A percentile compares a stretch with the other conserved stretches of the same genome.
phyloP scores from a whole-genome alignment of 106 monocot genomes.

The Apostasia ramifera region DNA sequence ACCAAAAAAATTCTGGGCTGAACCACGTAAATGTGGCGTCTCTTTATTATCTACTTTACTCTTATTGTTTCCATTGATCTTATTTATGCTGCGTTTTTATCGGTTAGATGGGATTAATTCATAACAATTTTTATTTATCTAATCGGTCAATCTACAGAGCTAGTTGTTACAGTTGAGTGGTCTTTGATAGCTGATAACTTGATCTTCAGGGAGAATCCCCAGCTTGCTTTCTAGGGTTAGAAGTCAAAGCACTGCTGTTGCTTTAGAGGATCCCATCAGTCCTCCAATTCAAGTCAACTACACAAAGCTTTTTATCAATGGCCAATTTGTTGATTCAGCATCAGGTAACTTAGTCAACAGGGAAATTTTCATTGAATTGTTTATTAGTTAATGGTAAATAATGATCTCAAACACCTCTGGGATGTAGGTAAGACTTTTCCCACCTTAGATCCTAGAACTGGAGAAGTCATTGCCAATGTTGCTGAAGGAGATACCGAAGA shows the following conservation, averaged over 20 bases:
- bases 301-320: conserved; percentile 73
- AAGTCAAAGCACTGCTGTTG: conserved; percentile 59
- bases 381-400: background rate
- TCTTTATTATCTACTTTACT: too few species aligned
- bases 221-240: background rate
- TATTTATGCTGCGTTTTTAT: too few species aligned
- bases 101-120: too few species aligned
- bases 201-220: too few species aligned
- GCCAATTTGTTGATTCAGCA: conserved; percentile 71
- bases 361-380: background rate
- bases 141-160: too few species aligned
- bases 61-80: too few species aligned
- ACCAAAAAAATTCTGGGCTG: too few species aligned
- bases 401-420: background rate
- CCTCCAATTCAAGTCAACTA: conserved; percentile 63
- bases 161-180: background rate
- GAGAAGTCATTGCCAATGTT: conserved; percentile 86
- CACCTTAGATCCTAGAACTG: conserved; percentile 82
- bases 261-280: conserved; percentile 52
- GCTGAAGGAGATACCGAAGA: conserved; percentile 84
- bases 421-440: conserved; percentile 80
- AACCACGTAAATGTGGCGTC: too few species aligned
- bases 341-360: conserved; percentile 38
- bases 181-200: background rate
- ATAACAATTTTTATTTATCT: too few species aligned